Percentiles rank a stretch among this genome's conserved stretches.
Evolutionary conservation across 1,284 basidiomycete species (phyloP).

Genomic region (Mycena citricolor): DNA sequence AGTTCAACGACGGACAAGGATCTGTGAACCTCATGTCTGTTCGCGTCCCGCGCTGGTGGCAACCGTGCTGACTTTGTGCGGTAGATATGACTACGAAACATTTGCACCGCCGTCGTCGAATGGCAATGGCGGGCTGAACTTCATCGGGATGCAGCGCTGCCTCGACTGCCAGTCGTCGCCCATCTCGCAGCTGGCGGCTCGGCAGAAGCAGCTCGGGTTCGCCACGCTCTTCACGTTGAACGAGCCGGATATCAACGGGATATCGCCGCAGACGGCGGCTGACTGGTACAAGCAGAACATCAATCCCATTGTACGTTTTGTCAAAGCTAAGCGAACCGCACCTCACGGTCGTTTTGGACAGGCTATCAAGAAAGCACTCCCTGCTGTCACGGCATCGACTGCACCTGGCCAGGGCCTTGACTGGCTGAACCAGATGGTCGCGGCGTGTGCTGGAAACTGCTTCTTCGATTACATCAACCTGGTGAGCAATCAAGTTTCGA

Average conservation of each 20-base stretch:
- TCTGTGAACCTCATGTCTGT: not conserved
- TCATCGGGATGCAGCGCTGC: constrained; percentile 43
- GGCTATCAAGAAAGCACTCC: constrained; percentile 35
- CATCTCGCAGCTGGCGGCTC: constrained; percentile 31
- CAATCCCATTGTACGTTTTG: constrained; percentile 31
- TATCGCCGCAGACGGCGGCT: constrained; percentile 31
- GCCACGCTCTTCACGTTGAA: constrained; percentile 37
- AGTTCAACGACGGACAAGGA: constrained; percentile 5
- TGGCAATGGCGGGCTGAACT: constrained; percentile 33
- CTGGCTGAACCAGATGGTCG: constrained; percentile 37
- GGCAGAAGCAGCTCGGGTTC: constrained; percentile 34
- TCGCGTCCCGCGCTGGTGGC: not conserved
- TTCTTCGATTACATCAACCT: constrained; percentile 35
- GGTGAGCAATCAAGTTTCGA: constrained; percentile 5
- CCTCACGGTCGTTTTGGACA: not conserved
- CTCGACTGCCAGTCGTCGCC: constrained; percentile 38
- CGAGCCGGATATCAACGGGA: constrained; percentile 34
- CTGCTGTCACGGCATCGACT: constrained; percentile 33
- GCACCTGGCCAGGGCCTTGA: constrained; percentile 30
- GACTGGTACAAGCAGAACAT: constrained; percentile 37
- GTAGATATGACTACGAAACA: constrained; percentile 41
- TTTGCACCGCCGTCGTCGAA: constrained; percentile 32
- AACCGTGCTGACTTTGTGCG: not conserved
- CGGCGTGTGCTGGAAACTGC: constrained; percentile 32
- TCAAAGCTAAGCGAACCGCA: not conserved